Evolutionary conservation across 768 basidiomycete genomes (phyloP), one percentile per base, ranked within the genome.

Genomic region (Chalciporus chontae): DNA sequence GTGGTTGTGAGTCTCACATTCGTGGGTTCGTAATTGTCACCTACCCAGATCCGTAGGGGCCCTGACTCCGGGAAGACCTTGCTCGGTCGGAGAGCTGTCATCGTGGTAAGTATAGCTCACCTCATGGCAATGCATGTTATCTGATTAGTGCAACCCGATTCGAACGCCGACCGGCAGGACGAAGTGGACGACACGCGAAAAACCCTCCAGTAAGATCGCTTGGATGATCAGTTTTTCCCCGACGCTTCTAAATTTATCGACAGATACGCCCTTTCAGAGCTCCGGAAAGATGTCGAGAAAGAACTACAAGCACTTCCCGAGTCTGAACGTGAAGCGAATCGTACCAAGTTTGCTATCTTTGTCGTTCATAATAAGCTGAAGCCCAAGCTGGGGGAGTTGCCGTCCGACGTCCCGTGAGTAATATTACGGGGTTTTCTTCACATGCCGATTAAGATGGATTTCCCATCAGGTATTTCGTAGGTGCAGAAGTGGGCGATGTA

Each of bases 361-460:
- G 95, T 98, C 41, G 90, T 94, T 21, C 90, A 94, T 70, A 91
- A 94, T 75, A 98, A 97, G 73, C 74, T 83, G 53, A 97, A 97
- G 71, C 73, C 76, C 27, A 99, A 99, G 72, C 65, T 84, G 31
- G 94, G 83, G 23, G 70, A 80, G 40, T 71, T 99, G 32, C 89
- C 93, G 3, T 58, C 73, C 2, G 79, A 80, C 51, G 74, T 77
- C 23, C 79, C 77, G 87, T 91, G 63, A 64, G 81, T 70, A 26
- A 5, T 9, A 24, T 23, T 26, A 26, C 26, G 26, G 15, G 41
- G 8, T 31, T 36, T 19, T 11, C 11, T 40, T 51, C 47, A 48
- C 54, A 49, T 52, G 29, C 41, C 37, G 43, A 52, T 29, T 9
- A 27, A 10, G 18, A 36, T 26, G 32, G 14, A 10, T 29, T 57